Conservation (phyloP, 2,329 filamentous ascomycete species). For the Thermomyces lanuginosus region DNA sequence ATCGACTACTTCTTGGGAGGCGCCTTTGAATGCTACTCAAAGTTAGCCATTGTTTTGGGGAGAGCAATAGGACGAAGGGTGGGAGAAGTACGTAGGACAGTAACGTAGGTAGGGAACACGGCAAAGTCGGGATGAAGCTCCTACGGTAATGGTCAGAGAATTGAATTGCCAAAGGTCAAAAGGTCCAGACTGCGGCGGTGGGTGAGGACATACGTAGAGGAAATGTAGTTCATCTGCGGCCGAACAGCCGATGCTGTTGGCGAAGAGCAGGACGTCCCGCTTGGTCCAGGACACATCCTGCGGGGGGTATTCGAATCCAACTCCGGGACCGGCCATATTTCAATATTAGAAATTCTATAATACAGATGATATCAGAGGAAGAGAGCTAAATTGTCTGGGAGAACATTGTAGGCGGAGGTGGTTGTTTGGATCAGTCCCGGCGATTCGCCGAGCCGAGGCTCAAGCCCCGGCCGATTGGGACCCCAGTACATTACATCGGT, state of each 20-base stretch:
- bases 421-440: too few species aligned
- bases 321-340: slow-evolving; percentile 36
- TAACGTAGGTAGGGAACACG: slow-evolving; percentile 76
- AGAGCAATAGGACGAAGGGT: not conserved
- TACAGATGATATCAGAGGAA: not conserved
- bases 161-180: not conserved
- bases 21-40: slow-evolving; percentile 53
- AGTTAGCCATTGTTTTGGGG: slow-evolving; percentile 18
- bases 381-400: not conserved
- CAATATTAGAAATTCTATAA: not conserved
- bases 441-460: too few species aligned
- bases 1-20: slow-evolving; percentile 60
- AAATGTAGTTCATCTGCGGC: slow-evolving; percentile 86
- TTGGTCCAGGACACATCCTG: slow-evolving; percentile 69
- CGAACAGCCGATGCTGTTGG: slow-evolving; percentile 70
- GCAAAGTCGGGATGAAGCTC: slow-evolving; percentile 76
- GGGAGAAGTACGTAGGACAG: slow-evolving; percentile 50
- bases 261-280: slow-evolving; percentile 78
- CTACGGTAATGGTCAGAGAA: slow-evolving; percentile 28
- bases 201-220: slow-evolving; percentile 51
- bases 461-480: too few species aligned
- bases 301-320: slow-evolving; percentile 64
- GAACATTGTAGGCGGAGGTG: too few species aligned
- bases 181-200: not conserved
- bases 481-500: too few species aligned